Percentiles rank a stretch among this genome's conserved stretches.
Evolutionary conservation across 495 filamentous ascomycete genomes (phyloP).

Genomic region (Neurospora sp.): DNA sequence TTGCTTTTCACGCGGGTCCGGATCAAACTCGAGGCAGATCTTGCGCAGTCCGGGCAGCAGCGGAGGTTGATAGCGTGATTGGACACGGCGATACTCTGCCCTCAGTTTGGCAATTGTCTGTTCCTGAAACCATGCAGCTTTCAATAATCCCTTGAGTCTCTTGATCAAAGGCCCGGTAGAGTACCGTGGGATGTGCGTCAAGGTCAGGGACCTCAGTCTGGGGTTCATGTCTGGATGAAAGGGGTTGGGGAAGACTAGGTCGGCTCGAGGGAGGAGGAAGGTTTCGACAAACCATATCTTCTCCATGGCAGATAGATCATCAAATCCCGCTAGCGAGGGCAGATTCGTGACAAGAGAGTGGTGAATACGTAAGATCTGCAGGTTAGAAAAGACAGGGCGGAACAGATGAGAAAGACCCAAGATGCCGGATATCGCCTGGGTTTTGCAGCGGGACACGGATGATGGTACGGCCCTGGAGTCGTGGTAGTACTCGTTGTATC

Average conservation of each 20-base stretch:
- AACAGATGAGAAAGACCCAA: constrained; percentile 30
- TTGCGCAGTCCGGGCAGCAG: constrained; percentile 29
- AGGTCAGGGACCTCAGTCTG: constrained; percentile 26
- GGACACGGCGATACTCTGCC: not conserved
- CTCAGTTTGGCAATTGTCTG: constrained; percentile 15
- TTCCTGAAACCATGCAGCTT: constrained; percentile 31
- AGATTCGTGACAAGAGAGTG: constrained; percentile 39
- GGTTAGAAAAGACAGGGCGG: constrained; percentile 32
- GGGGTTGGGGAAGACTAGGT: constrained; percentile 28
- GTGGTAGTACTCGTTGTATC: not conserved
- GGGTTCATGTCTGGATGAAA: constrained; percentile 38
- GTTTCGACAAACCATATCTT: constrained; percentile 28
- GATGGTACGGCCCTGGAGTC: not conserved
- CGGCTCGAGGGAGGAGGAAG: constrained; percentile 21
- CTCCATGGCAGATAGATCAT: constrained; percentile 11
- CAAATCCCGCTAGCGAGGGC: constrained; percentile 15
- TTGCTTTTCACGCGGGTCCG: constrained; percentile 19
- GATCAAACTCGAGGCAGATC: constrained; percentile 33
- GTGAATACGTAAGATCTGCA: constrained; percentile 34
- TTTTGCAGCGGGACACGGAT: not conserved
- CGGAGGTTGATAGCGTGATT: constrained; percentile 14
- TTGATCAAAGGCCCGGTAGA: constrained; percentile 30
- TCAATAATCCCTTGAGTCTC: constrained; percentile 25
- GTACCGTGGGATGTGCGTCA: constrained; percentile 30
- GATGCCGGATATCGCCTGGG: constrained; percentile 18